phyloP scores from a whole-genome alignment of 352 stramenopile genomes.

The Bremia lactucae region DNA sequence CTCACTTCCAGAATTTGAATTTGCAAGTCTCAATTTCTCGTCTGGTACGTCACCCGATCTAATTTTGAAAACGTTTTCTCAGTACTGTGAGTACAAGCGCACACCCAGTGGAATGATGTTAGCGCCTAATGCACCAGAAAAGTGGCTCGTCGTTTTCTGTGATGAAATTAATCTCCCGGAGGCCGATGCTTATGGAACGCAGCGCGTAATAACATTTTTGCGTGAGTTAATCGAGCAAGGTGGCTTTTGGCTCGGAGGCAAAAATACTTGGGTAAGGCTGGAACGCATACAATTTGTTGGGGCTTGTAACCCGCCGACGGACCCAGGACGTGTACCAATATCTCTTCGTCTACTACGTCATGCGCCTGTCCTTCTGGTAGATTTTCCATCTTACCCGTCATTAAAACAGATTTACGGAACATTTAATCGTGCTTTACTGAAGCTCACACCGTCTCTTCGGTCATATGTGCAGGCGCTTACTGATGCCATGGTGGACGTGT shows the following conservation, averaged over 20 bases:
- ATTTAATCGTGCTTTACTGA: constrained; percentile 98
- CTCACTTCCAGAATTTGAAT: constrained; percentile 95
- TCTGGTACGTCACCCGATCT: constrained; percentile 96
- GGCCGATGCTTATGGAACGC: constrained; percentile 97
- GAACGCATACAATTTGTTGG: constrained; percentile 93
- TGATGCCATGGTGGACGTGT: constrained; percentile 99
- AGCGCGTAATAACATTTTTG: constrained; percentile 99
- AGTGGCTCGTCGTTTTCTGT: constrained; percentile 99
- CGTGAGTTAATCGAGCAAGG: constrained; percentile 96
- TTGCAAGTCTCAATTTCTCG: constrained; percentile 99
- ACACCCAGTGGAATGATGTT: constrained; percentile 95
- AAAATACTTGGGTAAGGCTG: constrained; percentile 87
- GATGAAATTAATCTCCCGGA: constrained; percentile 99
- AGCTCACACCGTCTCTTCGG: constrained; percentile 95
- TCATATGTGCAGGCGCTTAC: constrained; percentile 94
- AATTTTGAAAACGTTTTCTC: constrained; percentile 96
- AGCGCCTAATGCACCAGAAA: constrained; percentile 88
- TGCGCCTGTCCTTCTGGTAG: constrained; percentile 97
- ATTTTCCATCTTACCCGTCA: constrained; percentile 94
- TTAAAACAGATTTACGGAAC: constrained; percentile 98
- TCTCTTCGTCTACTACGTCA: constrained; percentile 97
- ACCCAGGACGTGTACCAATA: constrained; percentile 95
- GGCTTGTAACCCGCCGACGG: constrained; percentile 99
- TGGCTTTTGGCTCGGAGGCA: constrained; percentile 82
- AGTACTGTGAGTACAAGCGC: constrained; percentile 98